These are phyloP conservation scores for Fagopyrum tataricum DNA, from an alignment of 148 eudicot genomes.

Conservation along the genomic window DNA sequence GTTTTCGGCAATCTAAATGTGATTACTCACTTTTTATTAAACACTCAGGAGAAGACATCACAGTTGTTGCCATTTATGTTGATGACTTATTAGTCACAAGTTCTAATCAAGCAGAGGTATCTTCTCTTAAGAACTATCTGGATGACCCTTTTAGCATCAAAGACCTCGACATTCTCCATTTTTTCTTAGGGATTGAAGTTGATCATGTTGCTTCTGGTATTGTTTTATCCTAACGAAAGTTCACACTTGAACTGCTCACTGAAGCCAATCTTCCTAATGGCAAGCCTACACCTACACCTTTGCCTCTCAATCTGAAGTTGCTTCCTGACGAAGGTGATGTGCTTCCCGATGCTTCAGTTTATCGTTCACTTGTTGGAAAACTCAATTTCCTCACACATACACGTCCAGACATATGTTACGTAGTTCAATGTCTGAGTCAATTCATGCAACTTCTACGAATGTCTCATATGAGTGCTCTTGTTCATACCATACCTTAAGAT, in stretches of 20 bases:
- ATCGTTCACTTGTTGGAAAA: background rate
- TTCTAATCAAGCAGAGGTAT: no score
- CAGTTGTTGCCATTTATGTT: background rate
- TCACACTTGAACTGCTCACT: background rate
- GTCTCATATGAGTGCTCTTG: background rate
- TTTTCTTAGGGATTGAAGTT: background rate
- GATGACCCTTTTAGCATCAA: background rate
- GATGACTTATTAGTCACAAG: background rate
- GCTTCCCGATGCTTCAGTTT: background rate
- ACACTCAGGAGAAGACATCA: no score
- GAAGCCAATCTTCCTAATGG: background rate
- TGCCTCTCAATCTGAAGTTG: background rate
- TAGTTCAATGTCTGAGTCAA: background rate
- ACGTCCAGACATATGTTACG: background rate
- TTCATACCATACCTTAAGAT: background rate
- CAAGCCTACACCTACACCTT: background rate
- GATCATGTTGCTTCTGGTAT: background rate
- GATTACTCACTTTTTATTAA: no score
- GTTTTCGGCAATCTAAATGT: background rate
- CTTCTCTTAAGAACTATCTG: no score
- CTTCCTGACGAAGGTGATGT: background rate
- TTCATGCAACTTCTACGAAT: conserved; percentile 4
- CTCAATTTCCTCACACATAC: background rate
- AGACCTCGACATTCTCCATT: background rate
- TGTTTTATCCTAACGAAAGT: no score